Evolutionary conservation across 1,139 yeast species (phyloP).

Genomic region (Candida pseudocylindracea): DNA sequence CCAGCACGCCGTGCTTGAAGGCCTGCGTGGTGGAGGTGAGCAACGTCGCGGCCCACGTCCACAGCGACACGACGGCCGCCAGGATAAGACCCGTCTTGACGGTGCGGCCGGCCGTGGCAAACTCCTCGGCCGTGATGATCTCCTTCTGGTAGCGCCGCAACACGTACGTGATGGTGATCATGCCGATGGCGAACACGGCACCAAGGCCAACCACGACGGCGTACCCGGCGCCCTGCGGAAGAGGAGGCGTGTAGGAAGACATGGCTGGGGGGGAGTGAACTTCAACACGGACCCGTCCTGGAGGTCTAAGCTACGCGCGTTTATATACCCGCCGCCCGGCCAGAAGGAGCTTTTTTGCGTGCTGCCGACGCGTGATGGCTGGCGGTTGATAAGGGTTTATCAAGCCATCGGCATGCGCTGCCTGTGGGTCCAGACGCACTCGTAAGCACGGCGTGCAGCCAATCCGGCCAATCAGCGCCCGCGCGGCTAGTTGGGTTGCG

Average conservation of each 20-base stretch:
- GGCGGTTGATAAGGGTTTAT: too few relatives aligned
- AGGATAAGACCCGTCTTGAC: constrained; percentile 67
- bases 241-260: constrained; percentile 6
- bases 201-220: constrained; percentile 84
- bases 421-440: too few relatives aligned
- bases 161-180: constrained; percentile 52
- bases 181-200: constrained; percentile 53
- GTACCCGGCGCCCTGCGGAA: constrained; percentile 74
- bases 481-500: too few relatives aligned
- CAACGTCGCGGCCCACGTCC: constrained; percentile 91
- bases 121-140: constrained; percentile 73
- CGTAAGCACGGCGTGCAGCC: too few relatives aligned
- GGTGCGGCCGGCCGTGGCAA: constrained; percentile 70
- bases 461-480: too few relatives aligned
- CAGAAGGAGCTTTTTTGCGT: too few relatives aligned
- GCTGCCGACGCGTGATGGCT: too few relatives aligned
- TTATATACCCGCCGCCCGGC: too few relatives aligned
- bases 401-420: too few relatives aligned
- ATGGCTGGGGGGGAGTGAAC: too few relatives aligned
- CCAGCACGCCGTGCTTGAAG: constrained; percentile 55
- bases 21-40: constrained; percentile 62
- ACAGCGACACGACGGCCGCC: constrained; percentile 72
- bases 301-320: too few relatives aligned
- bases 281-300: too few relatives aligned
- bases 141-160: constrained; percentile 61